These are phyloP conservation scores for Rosa multiflora DNA, from an alignment of 306 rosid genomes.

Conservation along the genomic window DNA sequence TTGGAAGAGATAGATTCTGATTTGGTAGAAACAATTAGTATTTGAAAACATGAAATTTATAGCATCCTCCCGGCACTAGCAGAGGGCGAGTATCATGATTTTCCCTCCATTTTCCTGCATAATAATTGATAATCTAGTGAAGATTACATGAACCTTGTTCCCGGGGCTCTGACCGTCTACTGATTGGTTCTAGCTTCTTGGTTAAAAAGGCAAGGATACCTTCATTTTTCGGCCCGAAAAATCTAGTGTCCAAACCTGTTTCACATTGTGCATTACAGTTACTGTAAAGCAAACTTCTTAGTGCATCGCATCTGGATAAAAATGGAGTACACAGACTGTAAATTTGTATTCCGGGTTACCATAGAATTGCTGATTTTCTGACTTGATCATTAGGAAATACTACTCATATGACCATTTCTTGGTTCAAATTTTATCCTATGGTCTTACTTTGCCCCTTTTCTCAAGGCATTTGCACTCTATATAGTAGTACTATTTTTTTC, in stretches of 20 bases:
- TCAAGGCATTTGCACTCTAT: not conserved
- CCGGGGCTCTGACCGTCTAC: not conserved
- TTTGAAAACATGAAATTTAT: no score
- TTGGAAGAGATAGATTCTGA: not conserved
- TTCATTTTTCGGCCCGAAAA: not conserved
- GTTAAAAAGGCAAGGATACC: not conserved
- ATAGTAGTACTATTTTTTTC: not conserved
- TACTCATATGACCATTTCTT: not conserved
- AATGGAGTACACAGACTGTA: not conserved
- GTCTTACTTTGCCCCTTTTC: not conserved
- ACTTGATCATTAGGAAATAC: not conserved
- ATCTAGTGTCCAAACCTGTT: not conserved
- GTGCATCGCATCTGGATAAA: no score
- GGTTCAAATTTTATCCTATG: not conserved
- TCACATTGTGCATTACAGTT: not conserved
- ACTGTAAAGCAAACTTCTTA: not conserved
- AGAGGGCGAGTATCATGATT: not conserved
- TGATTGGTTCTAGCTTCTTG: not conserved
- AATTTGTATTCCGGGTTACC: not conserved
- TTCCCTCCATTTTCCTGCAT: not conserved
- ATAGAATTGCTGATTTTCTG: not conserved
- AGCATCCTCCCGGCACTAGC: not conserved
- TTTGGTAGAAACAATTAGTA: not conserved
- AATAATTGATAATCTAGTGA: not conserved
- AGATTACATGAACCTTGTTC: not conserved